These are phyloP conservation scores for Cucumis cinereus DNA, from an alignment of 306 rosid species.

Conservation along the genomic window DNA sequence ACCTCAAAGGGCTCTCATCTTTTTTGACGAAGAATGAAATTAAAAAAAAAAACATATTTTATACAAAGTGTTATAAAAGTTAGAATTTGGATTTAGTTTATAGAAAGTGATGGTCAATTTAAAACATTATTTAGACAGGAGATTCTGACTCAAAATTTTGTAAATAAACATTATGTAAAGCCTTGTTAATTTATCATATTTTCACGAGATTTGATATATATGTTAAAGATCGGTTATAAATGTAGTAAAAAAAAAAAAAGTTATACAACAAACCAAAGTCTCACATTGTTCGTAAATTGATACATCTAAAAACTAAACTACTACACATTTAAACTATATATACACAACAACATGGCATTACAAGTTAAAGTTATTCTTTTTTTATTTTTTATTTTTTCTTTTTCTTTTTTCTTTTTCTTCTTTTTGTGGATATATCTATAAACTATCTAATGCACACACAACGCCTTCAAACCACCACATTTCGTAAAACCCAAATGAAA, in stretches of 20 bases:
- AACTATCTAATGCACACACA: slow-evolving; percentile 1
- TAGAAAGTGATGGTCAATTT: no score
- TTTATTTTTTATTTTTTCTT: not conserved
- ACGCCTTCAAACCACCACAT: slow-evolving; percentile 1
- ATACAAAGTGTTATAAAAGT: no score
- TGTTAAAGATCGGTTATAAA: no score
- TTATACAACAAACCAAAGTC: not conserved
- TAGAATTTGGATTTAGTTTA: no score
- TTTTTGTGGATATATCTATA: not conserved
- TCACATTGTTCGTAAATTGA: not conserved
- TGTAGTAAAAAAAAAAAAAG: not conserved
- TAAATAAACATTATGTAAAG: not conserved
- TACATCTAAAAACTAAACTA: not conserved
- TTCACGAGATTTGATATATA: not conserved
- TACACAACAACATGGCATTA: not conserved
- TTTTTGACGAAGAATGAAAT: not conserved
- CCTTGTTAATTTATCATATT: not conserved
- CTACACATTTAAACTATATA: not conserved
- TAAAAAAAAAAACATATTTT: not conserved
- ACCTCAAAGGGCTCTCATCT: not conserved
- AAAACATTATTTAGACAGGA: no score
- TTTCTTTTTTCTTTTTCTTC: not conserved
- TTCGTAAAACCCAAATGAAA: not conserved
- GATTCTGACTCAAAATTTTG: not conserved
- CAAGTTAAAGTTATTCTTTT: not conserved